Base-by-base conservation (phyloP, 768 basidiomycete genomes). In the Gyrodon lividus region DNA sequence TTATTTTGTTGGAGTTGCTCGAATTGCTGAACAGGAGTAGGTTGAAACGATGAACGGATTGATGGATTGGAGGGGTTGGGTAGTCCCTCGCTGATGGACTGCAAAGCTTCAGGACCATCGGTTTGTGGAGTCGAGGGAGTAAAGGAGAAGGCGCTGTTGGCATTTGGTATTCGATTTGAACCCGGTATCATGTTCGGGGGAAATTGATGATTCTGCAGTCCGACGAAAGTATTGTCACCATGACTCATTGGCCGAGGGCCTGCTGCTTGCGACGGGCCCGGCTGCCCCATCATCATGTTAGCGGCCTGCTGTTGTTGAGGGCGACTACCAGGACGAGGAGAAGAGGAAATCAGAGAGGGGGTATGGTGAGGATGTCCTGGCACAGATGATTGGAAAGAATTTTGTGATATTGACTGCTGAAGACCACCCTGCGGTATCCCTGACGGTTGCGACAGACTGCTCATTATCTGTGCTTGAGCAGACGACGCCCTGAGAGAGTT, bases 11-110 rank as follows among this genome's bases (percentile, higher is more conserved):
- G 76, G 74, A 83, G 81, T 59, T 82, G 76, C 49, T 80, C 80
- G 54, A 78, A 76, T 49, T 81, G 79, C 60, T 89, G 86, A 2
- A 83, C 82, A 2, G 86, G 84, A 0, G 85, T 86, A 12, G 76
- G 62, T 24, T 76, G 76, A 59, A 83, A 82, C 7, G 66, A 61
- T 5, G 70, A 26, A 23, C 78, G 78, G 28, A 59, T 59, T 24
- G 46, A 43, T 20, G 58, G 46, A 44, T 65, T 72, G 9, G 74
- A 59, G 16, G 78, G 66, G 38, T 69, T 68, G 33, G 72, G 71
- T 30, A 69, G 74, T 47, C 63, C 72, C 28, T 71, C 67, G 33
- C 70, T 67, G 41, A 74, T 72, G n/a, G 73, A 54, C 52, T 75
- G 78, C 13, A 72, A 57, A 49, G 79, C 71, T 48, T 81, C 83